phyloP scores from a whole-genome alignment of 331 rosid species.

The Erythrophleum ivorense region DNA sequence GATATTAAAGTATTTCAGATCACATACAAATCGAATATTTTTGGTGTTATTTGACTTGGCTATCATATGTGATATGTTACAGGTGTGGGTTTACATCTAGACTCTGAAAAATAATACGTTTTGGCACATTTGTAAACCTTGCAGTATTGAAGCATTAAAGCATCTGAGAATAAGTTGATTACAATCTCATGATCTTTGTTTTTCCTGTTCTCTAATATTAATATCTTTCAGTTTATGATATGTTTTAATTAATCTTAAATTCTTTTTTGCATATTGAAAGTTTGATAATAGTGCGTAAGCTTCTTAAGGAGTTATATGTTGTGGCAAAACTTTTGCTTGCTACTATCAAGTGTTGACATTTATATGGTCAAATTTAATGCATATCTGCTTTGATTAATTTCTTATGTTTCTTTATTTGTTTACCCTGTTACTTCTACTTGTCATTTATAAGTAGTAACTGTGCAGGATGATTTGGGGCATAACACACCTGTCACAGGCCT shows the following conservation, averaged over 20 bases:
- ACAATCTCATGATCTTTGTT: background rate
- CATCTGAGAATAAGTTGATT: background rate
- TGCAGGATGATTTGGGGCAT: constrained; percentile 89
- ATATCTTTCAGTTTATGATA: background rate
- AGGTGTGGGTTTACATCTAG: background rate
- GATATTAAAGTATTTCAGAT: background rate
- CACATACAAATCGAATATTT: background rate
- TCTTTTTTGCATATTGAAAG: background rate
- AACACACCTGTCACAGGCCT: constrained; percentile 56
- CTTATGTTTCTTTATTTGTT: background rate
- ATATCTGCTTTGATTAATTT: background rate
- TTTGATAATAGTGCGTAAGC: background rate
- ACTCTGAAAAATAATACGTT: background rate
- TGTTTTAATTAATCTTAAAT: background rate
- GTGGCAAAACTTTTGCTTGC: constrained; percentile 5
- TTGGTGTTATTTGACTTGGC: background rate
- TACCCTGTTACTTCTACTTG: background rate
- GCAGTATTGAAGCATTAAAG: background rate
- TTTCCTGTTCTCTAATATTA: background rate
- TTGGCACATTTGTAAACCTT: background rate
- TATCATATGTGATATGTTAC: background rate
- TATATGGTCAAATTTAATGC: background rate
- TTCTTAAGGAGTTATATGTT: background rate
- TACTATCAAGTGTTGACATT: background rate
- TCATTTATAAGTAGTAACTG: constrained; percentile 30